Evolutionary conservation across 179 eudicot species (phyloP).

Genomic region (Spergularia azorica): DNA sequence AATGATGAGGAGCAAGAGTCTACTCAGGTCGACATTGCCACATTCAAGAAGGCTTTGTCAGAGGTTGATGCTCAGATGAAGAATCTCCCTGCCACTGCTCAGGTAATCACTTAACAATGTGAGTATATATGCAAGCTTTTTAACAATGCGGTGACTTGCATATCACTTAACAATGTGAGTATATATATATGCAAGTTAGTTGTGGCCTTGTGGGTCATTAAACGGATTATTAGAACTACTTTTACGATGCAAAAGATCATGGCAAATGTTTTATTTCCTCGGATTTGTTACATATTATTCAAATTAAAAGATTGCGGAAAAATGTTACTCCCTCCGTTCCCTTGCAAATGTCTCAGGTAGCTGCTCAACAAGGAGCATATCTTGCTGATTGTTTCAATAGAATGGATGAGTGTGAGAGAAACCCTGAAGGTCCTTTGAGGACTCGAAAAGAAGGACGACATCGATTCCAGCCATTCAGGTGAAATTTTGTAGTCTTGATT

Average conservation of each 20-base stretch:
- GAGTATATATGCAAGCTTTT: neutral
- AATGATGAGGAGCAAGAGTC: slow-evolving; percentile 37
- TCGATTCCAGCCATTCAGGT: slow-evolving; percentile 78
- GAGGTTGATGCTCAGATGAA: slow-evolving; percentile 81
- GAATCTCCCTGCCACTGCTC: slow-evolving; percentile 85
- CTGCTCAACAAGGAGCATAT: slow-evolving; percentile 82
- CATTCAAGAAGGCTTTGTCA: slow-evolving; percentile 60
- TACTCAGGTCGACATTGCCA: slow-evolving; percentile 51
- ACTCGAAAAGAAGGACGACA: slow-evolving; percentile 69
- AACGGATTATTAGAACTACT: too few relatives aligned
- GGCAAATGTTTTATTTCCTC: too few relatives aligned
- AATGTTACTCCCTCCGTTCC: neutral
- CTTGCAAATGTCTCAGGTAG: slow-evolving; percentile 46
- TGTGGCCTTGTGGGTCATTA: too few relatives aligned
- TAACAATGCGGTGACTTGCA: too few relatives aligned
- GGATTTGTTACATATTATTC: too few relatives aligned
- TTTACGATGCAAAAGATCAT: too few relatives aligned
- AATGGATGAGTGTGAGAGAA: slow-evolving; percentile 56
- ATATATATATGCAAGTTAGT: too few relatives aligned
- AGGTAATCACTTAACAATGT: slow-evolving; percentile 38
- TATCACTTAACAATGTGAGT: too few relatives aligned
- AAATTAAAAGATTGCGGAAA: too few relatives aligned
- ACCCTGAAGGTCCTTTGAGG: slow-evolving; percentile 84
- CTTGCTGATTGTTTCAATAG: slow-evolving; percentile 77
- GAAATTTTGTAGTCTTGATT: neutral